phyloP scores from a whole-genome alignment of 805 yeast species.

The Yueomyces sp. region DNA sequence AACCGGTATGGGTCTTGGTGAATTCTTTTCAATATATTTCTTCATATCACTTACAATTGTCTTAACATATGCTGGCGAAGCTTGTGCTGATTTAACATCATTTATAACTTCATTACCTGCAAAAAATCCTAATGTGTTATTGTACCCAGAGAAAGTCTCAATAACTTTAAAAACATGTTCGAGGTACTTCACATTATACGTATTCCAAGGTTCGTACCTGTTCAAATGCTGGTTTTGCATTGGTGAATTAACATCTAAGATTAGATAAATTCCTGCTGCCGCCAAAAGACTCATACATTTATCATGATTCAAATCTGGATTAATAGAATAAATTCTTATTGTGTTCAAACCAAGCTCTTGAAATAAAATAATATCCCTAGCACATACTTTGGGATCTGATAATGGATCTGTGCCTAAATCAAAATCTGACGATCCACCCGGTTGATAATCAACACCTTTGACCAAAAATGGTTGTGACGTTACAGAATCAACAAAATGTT shows the following conservation, averaged over 20 bases:
- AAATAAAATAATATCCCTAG: slow-evolving; percentile 68
- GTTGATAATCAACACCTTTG: slow-evolving; percentile 89
- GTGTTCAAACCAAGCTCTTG: slow-evolving; percentile 82
- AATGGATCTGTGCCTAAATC: slow-evolving; percentile 52
- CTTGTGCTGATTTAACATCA: slow-evolving; percentile 53
- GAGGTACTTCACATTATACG: slow-evolving; percentile 59
- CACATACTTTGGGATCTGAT: slow-evolving; percentile 57
- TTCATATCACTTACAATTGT: slow-evolving; percentile 76
- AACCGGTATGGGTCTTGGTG: slow-evolving; percentile 63
- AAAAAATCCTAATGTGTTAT: slow-evolving; percentile 81
- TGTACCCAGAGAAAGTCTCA: slow-evolving; percentile 69
- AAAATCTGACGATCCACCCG: slow-evolving; percentile 83
- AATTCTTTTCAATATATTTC: slow-evolving; percentile 43
- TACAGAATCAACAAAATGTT: slow-evolving; percentile 61
- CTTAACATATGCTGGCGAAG: slow-evolving; percentile 65
- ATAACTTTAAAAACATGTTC: slow-evolving; percentile 67
- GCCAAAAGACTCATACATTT: slow-evolving; percentile 86
- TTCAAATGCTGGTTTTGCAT: slow-evolving; percentile 64
- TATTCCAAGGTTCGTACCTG: slow-evolving; percentile 88
- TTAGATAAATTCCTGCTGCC: slow-evolving; percentile 80
- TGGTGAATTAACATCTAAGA: slow-evolving; percentile 87
- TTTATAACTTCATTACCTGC: slow-evolving; percentile 89
- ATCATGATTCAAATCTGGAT: slow-evolving; percentile 73
- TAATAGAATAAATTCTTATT: slow-evolving; percentile 75
- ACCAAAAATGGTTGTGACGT: slow-evolving; percentile 68